Conservation (phyloP, 1,284 basidiomycete species). For the Trametes hirsuta region DNA sequence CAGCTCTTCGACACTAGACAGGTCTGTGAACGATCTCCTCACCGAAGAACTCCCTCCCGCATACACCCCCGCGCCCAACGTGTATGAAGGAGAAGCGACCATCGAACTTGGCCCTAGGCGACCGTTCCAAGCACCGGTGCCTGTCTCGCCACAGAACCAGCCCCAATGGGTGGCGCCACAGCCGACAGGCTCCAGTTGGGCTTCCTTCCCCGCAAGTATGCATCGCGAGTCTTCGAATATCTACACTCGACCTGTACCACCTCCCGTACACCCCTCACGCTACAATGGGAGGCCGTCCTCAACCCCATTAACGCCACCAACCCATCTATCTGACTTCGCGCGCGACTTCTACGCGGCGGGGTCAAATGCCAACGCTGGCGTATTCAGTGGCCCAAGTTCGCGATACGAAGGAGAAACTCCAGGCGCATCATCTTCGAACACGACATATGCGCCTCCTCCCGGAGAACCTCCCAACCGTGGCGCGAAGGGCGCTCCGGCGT, state of each 20-base stretch:
- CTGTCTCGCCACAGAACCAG: constrained; percentile 28
- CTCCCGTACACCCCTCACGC: constrained; percentile 25
- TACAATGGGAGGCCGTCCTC: constrained; percentile 6
- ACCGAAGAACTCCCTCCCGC: constrained; percentile 64
- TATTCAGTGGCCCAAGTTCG: constrained; percentile 25
- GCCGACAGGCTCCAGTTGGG: constrained; percentile 16
- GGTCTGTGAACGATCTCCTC: constrained; percentile 26
- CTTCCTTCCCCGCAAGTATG: constrained; percentile 20
- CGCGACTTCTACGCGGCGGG: constrained; percentile 58
- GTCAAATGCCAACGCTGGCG: constrained; percentile 24
- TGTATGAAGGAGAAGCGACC: constrained; percentile 57
- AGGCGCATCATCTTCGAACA: constrained; percentile 25
- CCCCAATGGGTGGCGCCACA: constrained; percentile 14
- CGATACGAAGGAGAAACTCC: constrained; percentile 24
- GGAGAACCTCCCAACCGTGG: constrained; percentile 27
- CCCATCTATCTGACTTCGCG: constrained; percentile 51
- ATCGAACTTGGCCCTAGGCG: constrained; percentile 62
- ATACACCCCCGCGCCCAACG: constrained; percentile 60
- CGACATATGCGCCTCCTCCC: constrained; percentile 25
- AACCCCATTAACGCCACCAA: constrained; percentile 3
- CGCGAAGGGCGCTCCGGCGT: constrained; percentile 6
- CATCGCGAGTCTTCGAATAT: constrained; percentile 11
- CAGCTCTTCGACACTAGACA: not conserved
- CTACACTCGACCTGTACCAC: constrained; percentile 16
- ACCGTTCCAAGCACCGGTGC: constrained; percentile 56